These are phyloP conservation scores for Eutypella sp. DNA, from an alignment of 2,329 filamentous ascomycete genomes.

Conservation along the genomic window DNA sequence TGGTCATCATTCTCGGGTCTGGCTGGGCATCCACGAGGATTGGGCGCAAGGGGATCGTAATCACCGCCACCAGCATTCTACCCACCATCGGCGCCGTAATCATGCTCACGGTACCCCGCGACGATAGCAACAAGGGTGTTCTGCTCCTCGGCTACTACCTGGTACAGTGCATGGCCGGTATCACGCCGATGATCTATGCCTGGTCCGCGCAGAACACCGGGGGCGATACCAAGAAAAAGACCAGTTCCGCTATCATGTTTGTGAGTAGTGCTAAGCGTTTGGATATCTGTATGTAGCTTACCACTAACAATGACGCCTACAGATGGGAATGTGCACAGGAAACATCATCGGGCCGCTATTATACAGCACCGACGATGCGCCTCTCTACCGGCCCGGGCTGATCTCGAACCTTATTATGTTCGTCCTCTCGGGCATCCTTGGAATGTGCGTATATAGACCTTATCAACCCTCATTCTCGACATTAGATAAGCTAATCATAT, in stretches of 20 bases:
- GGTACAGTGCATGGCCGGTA: slow-evolving; percentile 32
- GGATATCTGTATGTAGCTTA: not conserved
- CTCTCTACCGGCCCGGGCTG: slow-evolving; percentile 52
- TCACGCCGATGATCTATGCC: slow-evolving; percentile 51
- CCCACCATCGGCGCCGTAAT: slow-evolving; percentile 39
- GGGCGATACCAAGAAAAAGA: slow-evolving; percentile 63
- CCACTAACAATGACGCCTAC: not conserved
- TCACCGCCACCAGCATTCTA: slow-evolving; percentile 32
- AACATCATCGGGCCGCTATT: slow-evolving; percentile 62
- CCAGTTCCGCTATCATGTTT: slow-evolving; percentile 56
- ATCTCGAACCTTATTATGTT: slow-evolving; percentile 57
- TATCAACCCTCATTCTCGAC: not conserved
- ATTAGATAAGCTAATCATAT: slow-evolving; percentile 17
- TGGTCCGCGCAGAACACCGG: slow-evolving; percentile 56
- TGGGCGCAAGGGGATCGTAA: slow-evolving; percentile 39
- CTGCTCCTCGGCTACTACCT: slow-evolving; percentile 48
- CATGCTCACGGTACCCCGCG: slow-evolving; percentile 42
- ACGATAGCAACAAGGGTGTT: slow-evolving; percentile 37
- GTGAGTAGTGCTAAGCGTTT: not conserved
- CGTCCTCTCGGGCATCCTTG: slow-evolving; percentile 47
- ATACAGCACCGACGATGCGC: slow-evolving; percentile 55
- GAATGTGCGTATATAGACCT: slow-evolving; percentile 16
- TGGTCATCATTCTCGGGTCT: slow-evolving; percentile 24
- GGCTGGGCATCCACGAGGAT: slow-evolving; percentile 39
- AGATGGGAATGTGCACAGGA: slow-evolving; percentile 54